Evolutionary conservation across 129 eudicot genomes (phyloP).

Genomic region (Logfia minima): DNA sequence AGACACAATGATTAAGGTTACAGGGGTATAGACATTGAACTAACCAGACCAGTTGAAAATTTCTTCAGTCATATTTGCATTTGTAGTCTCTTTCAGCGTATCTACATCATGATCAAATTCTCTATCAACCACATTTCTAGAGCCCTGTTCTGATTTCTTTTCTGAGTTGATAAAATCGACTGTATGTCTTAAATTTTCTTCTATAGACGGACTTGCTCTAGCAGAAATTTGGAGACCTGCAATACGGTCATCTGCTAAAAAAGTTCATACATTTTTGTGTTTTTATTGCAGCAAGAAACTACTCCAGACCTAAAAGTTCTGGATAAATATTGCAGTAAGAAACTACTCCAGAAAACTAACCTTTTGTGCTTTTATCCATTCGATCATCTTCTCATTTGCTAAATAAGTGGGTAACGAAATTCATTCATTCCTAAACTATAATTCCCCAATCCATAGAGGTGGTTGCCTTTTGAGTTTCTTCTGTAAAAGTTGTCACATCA

Average conservation of each 20-base stretch:
- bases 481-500: constrained; percentile 2
- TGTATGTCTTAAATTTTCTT: constrained; percentile 12
- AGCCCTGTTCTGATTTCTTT: not conserved
- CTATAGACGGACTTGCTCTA: constrained; percentile 7
- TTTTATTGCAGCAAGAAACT: too few species aligned
- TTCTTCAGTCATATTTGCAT: constrained; percentile 8
- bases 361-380: constrained; percentile 18
- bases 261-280: not conserved
- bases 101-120: constrained; percentile 2
- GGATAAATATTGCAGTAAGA: not conserved
- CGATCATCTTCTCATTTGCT: constrained; percentile 19
- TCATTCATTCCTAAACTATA: constrained; percentile 7
- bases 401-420: constrained; percentile 11
- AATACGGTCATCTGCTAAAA: constrained; percentile 21
- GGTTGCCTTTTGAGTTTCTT: constrained; percentile 14
- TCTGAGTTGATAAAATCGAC: constrained; percentile 1
- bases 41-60: constrained; percentile 35
- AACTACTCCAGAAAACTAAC: not conserved
- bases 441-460: not conserved
- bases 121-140: constrained; percentile 1
- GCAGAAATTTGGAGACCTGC: constrained; percentile 5
- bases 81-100: constrained; percentile 4
- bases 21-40: constrained; percentile 16
- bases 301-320: too few species aligned
- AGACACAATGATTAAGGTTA: not conserved